phyloP scores from a whole-genome alignment of 2,329 filamentous ascomycete species.

The Ascochyta pisi region DNA sequence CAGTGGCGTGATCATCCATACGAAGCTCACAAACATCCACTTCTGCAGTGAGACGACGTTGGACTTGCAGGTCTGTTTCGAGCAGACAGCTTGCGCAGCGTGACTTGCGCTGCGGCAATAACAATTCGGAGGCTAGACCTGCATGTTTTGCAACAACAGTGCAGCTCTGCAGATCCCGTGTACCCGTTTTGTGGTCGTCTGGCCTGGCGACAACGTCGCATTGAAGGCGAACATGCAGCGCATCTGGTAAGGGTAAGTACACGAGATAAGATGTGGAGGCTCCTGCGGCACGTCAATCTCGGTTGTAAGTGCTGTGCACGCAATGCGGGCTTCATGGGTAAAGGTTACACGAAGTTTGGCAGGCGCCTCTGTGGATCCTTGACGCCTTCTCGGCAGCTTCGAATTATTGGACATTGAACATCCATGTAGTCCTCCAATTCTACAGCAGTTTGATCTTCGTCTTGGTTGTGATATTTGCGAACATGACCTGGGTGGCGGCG shows the following conservation, averaged over 20 bases:
- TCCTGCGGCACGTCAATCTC: constrained; percentile 10
- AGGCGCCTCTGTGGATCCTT: constrained; percentile 1
- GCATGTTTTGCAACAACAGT: constrained; percentile 5
- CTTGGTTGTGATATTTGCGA: neutral
- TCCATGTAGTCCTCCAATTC: neutral
- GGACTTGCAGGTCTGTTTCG: constrained; percentile 12
- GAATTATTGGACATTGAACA: neutral
- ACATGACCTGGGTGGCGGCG: neutral
- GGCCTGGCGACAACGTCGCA: constrained; percentile 15
- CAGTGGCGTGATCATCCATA: constrained; percentile 5
- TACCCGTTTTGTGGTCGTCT: constrained; percentile 16
- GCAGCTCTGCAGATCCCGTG: constrained; percentile 13
- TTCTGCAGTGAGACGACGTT: constrained; percentile 12
- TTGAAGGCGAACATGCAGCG: constrained; percentile 4
- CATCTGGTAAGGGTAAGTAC: neutral
- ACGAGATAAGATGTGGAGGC: neutral
- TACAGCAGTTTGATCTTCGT: constrained; percentile 1
- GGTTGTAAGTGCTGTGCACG: constrained; percentile 10
- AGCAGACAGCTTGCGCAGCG: neutral
- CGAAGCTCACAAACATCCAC: constrained; percentile 1
- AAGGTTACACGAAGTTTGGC: constrained; percentile 15
- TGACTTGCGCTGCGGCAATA: neutral
- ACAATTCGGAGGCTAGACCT: constrained; percentile 1
- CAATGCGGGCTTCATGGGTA: constrained; percentile 11
- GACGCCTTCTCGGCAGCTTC: neutral